phyloP scores from a whole-genome alignment of 768 basidiomycete species.

The Peribolospora kevripleyi region DNA sequence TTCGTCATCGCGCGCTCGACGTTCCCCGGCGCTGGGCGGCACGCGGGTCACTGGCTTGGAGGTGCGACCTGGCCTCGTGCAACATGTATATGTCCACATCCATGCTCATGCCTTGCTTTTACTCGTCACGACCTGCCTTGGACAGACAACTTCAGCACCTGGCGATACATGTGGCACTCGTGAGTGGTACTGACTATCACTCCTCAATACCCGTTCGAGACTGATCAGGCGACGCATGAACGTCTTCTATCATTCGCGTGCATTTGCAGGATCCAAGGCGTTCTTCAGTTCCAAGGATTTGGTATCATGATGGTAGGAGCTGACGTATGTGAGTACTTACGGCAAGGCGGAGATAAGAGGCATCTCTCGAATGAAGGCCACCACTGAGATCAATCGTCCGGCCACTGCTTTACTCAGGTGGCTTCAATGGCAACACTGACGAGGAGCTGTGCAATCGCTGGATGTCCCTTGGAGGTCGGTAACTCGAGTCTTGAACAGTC shows the following conservation, averaged over 20 bases:
- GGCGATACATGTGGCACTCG: too few relatives aligned
- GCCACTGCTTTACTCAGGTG: constrained; percentile 5
- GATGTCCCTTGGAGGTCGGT: constrained; percentile 37
- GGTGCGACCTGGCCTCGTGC: constrained; percentile 30
- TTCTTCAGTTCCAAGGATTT: constrained; percentile 62
- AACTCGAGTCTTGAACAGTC: too few relatives aligned
- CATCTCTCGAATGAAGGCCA: too few relatives aligned
- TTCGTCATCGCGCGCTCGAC: constrained; percentile 30
- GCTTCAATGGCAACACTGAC: neutral
- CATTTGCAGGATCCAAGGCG: constrained; percentile 37
- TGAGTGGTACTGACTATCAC: too few relatives aligned
- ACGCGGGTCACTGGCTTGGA: constrained; percentile 47
- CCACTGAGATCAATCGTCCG: constrained; percentile 21
- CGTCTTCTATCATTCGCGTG: too few relatives aligned
- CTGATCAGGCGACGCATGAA: too few relatives aligned
- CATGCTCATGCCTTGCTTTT: too few relatives aligned
- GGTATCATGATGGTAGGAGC: constrained; percentile 24
- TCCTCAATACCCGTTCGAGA: too few relatives aligned
- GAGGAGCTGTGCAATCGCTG: constrained; percentile 54
- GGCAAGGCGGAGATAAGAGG: too few relatives aligned
- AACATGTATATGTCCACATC: constrained; percentile 23
- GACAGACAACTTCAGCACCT: too few relatives aligned
- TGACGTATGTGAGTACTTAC: neutral
- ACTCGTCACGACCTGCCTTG: too few relatives aligned
- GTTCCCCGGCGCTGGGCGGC: constrained; percentile 40